Evolutionary conservation across 1,284 basidiomycete species (phyloP), one percentile per base, ranked within the genome.

Genomic region (Phylloboletellus chloephorus): DNA sequence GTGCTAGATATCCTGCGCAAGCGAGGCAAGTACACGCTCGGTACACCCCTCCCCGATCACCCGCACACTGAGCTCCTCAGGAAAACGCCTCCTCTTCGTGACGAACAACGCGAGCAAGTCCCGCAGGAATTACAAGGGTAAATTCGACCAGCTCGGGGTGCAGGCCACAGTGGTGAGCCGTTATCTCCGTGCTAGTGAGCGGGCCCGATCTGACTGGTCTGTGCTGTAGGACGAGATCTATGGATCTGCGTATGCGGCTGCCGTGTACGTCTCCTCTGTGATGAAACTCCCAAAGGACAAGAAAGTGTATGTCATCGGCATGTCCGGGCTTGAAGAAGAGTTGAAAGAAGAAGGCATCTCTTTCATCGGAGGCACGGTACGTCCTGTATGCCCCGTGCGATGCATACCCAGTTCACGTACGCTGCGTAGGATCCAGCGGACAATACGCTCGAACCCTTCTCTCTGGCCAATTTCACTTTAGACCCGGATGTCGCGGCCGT

Each of bases 101-200:
- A 97, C 94, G 21, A 98, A 98, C 69, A 98, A 98, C 61, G 95
- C 95, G n/a, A 92, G 85, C 35, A 94, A 95, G 67, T 94, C 90
- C 9, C 72, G 95, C 39, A 77, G 71, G 61, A 82, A 72, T 57
- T 94, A 94, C 73, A 91, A 91, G 68, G 73, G 74, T 39, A 96
- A 94, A 63, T 97, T 99, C 59, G 87, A 95, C 61, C 73, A 81
- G 53, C 75, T 98, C 42, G 92, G 90, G 23, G 78, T 97, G 33
- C 74, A 93, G 59, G 89, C 83, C 11, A 72, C 85, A 54, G 82
- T 88, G 56, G 93, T 95, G 38, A 38, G 44, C 17, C 35, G 3
- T 38, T 31, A 10, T 38, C 48, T 45, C 40, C 34, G 35, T 28
- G 22, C 28, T 37, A 44, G 32, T 19, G 34, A 21, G 23, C 24